Conservation (phyloP, 352 stramenopile genomes). For the Achlya hypogyna region DNA sequence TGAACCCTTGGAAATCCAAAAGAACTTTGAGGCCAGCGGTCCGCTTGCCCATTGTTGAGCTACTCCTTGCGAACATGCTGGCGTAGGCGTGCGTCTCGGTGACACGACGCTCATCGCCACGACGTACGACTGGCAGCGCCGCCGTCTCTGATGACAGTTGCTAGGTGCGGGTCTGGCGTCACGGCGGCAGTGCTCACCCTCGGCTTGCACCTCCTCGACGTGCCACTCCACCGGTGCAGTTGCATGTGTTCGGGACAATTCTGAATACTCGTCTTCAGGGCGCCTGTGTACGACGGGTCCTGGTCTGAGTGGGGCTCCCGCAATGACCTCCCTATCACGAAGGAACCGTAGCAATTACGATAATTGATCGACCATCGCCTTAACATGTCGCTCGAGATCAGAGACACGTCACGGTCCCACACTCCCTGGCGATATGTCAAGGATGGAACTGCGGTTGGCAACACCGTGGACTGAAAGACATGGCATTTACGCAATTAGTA, state of each 20-base stretch:
- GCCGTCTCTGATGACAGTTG: neutral
- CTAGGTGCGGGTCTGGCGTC: conserved; percentile 65
- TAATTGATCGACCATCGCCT: too few relatives aligned
- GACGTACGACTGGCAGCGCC: conserved; percentile 28
- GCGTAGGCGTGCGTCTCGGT: conserved; percentile 44
- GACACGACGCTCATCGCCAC: conserved; percentile 55
- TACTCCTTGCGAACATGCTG: neutral
- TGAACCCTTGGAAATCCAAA: conserved; percentile 65
- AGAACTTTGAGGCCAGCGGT: conserved; percentile 66
- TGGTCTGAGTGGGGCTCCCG: conserved; percentile 81
- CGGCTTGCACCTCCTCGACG: conserved; percentile 49
- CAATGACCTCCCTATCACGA: conserved; percentile 41
- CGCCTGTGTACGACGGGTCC: conserved; percentile 83
- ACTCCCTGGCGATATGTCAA: neutral
- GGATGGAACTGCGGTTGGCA: neutral
- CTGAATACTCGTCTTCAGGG: conserved; percentile 23
- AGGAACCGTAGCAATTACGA: conserved; percentile 5
- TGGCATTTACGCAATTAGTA: too few relatives aligned
- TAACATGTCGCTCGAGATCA: neutral
- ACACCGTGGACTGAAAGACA: too few relatives aligned
- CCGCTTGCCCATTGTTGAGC: conserved; percentile 2
- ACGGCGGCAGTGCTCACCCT: conserved; percentile 58
- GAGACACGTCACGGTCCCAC: neutral
- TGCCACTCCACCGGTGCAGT: conserved; percentile 56
- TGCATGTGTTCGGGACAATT: neutral